Evolutionary conservation across 768 basidiomycete genomes (phyloP).

Genomic region (Kwoniella heveanensis): DNA sequence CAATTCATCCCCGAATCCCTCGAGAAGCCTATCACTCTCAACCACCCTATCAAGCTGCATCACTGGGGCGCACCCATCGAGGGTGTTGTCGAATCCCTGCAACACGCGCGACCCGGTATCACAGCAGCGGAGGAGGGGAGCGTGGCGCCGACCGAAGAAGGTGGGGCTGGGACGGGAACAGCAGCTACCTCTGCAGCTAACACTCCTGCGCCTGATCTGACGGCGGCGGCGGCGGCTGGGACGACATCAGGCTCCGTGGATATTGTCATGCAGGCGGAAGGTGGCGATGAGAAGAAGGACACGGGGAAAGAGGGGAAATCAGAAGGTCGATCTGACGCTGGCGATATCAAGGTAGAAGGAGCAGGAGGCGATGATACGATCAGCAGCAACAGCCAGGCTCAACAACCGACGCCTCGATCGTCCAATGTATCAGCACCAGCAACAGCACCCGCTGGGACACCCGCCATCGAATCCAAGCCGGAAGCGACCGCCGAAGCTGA

Average conservation of each 20-base stretch:
- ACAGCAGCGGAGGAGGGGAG: background rate
- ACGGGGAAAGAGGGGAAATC: background rate
- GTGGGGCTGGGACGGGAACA: background rate
- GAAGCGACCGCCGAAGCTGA: background rate
- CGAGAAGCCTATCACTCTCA: constrained; percentile 83
- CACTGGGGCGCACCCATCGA: constrained; percentile 53
- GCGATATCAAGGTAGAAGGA: background rate
- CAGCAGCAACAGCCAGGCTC: background rate
- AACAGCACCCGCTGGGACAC: constrained; percentile 1
- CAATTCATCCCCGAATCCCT: constrained; percentile 84
- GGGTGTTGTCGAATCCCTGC: background rate
- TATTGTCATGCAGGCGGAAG: background rate
- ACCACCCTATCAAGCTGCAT: constrained; percentile 91
- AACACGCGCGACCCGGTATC: too few species aligned
- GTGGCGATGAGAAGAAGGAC: background rate
- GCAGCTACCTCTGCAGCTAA: constrained; percentile 3
- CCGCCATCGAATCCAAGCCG: background rate
- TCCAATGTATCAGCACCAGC: background rate
- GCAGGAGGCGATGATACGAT: background rate
- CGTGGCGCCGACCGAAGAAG: background rate
- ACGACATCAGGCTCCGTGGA: background rate
- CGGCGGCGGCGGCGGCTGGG: constrained; percentile 6
- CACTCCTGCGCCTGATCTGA: constrained; percentile 12
- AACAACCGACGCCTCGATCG: background rate
- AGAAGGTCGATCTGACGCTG: background rate